Evolutionary conservation across 2,329 filamentous ascomycete species (phyloP).

Genomic region (Neofusicoccum kwambonambiense): DNA sequence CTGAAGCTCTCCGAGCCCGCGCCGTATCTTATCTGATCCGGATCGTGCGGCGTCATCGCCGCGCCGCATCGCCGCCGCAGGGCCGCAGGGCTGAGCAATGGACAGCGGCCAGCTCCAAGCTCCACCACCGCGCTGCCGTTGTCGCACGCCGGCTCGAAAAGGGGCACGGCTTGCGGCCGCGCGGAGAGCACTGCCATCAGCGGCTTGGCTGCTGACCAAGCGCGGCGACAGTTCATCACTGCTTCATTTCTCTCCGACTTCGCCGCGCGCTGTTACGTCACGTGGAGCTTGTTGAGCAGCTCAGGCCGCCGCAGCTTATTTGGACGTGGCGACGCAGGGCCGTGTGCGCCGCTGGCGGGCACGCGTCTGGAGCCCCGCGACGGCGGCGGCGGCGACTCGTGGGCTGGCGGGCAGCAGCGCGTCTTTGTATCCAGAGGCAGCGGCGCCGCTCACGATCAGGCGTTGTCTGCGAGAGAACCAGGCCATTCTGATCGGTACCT

Average conservation of each 20-base stretch:
- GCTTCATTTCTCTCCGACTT: slow-evolving; percentile 9
- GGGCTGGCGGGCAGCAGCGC: not conserved
- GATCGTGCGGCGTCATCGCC: not conserved
- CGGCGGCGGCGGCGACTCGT: not conserved
- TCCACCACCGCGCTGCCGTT: not conserved
- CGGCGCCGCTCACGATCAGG: not conserved
- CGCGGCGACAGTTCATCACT: slow-evolving; percentile 3
- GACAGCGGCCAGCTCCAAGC: no score
- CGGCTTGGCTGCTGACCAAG: not conserved
- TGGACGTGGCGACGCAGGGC: not conserved
- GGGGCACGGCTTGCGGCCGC: not conserved
- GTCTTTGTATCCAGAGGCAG: not conserved
- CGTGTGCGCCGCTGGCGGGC: no score
- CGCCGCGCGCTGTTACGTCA: slow-evolving; percentile 6
- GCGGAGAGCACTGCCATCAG: not conserved
- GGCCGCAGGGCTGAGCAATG: not conserved
- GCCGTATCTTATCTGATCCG: not conserved
- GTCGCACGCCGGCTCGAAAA: not conserved
- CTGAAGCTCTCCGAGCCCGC: no score
- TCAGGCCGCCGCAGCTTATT: not conserved
- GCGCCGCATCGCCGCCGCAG: not conserved
- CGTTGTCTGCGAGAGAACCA: not conserved
- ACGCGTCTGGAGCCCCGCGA: not conserved
- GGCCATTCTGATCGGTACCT: not conserved
- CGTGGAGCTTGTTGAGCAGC: not conserved